phyloP scores from a whole-genome alignment of 1,284 basidiomycete genomes.

The Xanthoconium separans region DNA sequence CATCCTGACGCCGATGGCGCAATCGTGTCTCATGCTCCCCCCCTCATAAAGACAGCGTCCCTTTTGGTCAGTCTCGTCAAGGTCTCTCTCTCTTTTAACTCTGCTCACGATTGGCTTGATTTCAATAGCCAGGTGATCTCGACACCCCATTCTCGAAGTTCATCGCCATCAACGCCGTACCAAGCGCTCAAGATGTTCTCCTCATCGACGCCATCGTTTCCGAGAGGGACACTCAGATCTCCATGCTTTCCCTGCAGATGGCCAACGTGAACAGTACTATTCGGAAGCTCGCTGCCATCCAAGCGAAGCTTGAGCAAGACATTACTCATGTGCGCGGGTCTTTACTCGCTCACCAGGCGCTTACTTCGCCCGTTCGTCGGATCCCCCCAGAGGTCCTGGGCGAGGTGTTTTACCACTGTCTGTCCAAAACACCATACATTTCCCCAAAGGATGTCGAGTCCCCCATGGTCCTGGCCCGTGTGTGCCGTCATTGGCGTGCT shows the following conservation, averaged over 20 bases:
- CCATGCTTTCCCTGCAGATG: slow-evolving; percentile 17
- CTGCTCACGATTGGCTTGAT: background rate
- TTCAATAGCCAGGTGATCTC: slow-evolving; percentile 13
- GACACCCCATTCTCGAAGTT: slow-evolving; percentile 18
- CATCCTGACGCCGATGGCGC: slow-evolving; percentile 26
- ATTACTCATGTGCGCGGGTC: slow-evolving; percentile 17
- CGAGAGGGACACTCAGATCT: slow-evolving; percentile 21
- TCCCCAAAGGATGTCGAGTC: slow-evolving; percentile 25
- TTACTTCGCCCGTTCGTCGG: slow-evolving; percentile 27
- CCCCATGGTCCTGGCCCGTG: slow-evolving; percentile 26
- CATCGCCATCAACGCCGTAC: slow-evolving; percentile 6
- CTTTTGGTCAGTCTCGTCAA: slow-evolving; percentile 19
- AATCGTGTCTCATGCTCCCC: slow-evolving; percentile 32
- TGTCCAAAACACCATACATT: slow-evolving; percentile 28
- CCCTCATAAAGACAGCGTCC: slow-evolving; percentile 13
- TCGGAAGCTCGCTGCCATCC: slow-evolving; percentile 18
- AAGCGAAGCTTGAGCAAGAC: slow-evolving; percentile 13
- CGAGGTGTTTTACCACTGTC: slow-evolving; percentile 38
- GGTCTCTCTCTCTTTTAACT: background rate
- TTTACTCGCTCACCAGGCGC: slow-evolving; percentile 18
- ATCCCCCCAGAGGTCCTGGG: slow-evolving; percentile 39
- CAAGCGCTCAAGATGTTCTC: slow-evolving; percentile 11
- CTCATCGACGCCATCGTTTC: slow-evolving; percentile 19
- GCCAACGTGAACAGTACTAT: slow-evolving; percentile 16
- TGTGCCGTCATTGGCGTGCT: slow-evolving; percentile 27